Evolutionary conservation across 2,329 filamentous ascomycete species (phyloP), one percentile per base, ranked within the genome.

Genomic region (Talaromyces amestolkiae): DNA sequence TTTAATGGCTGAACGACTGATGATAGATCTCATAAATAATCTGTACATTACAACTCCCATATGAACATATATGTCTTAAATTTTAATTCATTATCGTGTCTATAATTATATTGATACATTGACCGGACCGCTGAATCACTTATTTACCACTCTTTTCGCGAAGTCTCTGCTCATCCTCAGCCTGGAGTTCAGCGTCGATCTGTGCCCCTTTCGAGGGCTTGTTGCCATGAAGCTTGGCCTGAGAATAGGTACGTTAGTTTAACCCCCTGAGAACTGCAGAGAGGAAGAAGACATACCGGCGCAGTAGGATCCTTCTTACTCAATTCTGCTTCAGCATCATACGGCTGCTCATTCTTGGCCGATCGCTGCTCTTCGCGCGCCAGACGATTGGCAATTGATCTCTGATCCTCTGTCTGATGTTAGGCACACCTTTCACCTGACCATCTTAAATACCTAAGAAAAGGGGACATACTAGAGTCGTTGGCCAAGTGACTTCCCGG

Each of bases 401-500:
- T 75, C 68, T 80, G 68, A 65, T 82, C 80, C 76, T 81, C 78
- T 80, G 65, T 35, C 1, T 13, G 8, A 31, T 45, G 22, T 59
- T 13, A 59, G 24, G 22, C 19, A 45, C 10, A 17, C 15, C 17
- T 1, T 2, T 31, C 7, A 17, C 11, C 37, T 13, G 10, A 17
- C 6, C 15, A 22, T 31, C 51, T 1, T 35, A 11, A 2, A 19
- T 35, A 33, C 15, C 3, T 6, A 31, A 8, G 39, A 11, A 60
- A 15, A 27, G 19, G 13, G 67, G 67, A 61, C 71, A 62, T 84
- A 93, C 91, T 94, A 59, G 91, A 87, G 75, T 95, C 91, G 64
- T 85, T 84, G 68, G 84, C 82, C 67, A 83, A 77, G 78, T 96
- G 91, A 61, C 89, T 89, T 76, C 91, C 82, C 66, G 84, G 76